These are phyloP conservation scores for Ceratocystis papillata DNA, from an alignment of 2,329 filamentous ascomycete species.

Conservation along the genomic window DNA sequence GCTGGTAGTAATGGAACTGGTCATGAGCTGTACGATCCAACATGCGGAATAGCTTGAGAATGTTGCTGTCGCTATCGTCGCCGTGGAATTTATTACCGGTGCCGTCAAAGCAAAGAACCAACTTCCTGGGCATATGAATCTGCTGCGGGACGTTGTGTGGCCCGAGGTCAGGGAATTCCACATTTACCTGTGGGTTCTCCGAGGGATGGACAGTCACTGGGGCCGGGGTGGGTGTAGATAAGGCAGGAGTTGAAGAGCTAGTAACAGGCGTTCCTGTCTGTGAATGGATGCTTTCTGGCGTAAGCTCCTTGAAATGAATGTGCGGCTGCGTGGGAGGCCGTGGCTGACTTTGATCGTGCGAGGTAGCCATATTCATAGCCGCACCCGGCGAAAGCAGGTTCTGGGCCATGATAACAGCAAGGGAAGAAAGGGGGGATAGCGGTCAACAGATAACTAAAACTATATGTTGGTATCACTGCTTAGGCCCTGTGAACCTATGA, in stretches of 20 bases:
- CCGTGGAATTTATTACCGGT: slow-evolving; percentile 55
- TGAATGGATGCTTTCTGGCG: neutral
- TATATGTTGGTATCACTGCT: neutral
- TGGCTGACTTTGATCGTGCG: neutral
- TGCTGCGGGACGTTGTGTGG: slow-evolving; percentile 5
- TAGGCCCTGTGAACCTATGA: neutral
- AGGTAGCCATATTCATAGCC: neutral
- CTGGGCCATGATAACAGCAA: neutral
- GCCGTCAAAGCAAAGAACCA: slow-evolving; percentile 53
- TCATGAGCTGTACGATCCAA: slow-evolving; percentile 51
- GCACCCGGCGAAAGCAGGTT: neutral
- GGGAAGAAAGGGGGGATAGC: neutral
- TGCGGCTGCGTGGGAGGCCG: neutral
- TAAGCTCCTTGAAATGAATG: neutral
- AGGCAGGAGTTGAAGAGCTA: neutral
- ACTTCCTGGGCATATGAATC: slow-evolving; percentile 34
- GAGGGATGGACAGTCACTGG: neutral
- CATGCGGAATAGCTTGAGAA: slow-evolving; percentile 61
- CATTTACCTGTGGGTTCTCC: slow-evolving; percentile 8
- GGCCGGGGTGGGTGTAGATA: neutral
- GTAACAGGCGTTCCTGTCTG: neutral
- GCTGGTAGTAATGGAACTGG: slow-evolving; percentile 56
- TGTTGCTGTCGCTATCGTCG: slow-evolving; percentile 53
- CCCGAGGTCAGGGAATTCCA: slow-evolving; percentile 5
- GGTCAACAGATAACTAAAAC: neutral